Base-by-base conservation (phyloP, 1,284 basidiomycete species). In the Porogramme epimiltina region DNA sequence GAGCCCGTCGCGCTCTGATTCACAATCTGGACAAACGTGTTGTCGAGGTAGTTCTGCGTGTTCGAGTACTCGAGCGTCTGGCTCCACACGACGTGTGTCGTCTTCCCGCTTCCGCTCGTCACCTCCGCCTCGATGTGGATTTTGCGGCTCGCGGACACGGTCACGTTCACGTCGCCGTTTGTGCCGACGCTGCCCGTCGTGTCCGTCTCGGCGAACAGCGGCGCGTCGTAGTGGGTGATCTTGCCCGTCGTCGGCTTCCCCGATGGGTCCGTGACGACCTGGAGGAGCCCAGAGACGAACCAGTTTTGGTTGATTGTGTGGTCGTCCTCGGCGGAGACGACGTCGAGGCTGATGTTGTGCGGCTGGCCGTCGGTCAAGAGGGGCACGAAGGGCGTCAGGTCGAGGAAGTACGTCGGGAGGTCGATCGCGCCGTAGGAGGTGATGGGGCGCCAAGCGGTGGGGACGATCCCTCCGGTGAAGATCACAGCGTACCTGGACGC, bases 391-490 rank as follows among this genome's bases (percentile, higher is more conserved):
- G 90, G 88, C 15, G 89, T 90, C 46, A 91, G 70, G 66, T 93
- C 91, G 37, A 92, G 62, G 62, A 84, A 84, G 68, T 93, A 91
- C 2, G 84, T 88, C 1, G 91, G 90, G 24, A 90, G 76, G 59
- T 92, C 87, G 33, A 90, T 73, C 2, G 89, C 87, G 11, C 89
- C 89, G 61, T 88, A 91, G 2, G 89, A 82, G 2, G 85, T 80
- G 62, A 91, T 88, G 0, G 91, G 91, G 82, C 81, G 79, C 90
- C 90, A 93, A 38, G 84, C 77, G 1, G 81, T 74, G 1, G 89
- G 89, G 16, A 83, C 75, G 56, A 91, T 82, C 0, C 87, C 89
- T n/a, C 90, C 90, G 0, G 89, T 93, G 62, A 91, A 93, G 36
- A 92, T 82, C 26, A 87, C 83, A 3, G 87, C 80, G 59, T 88